Evolutionary conservation across 345 rosid genomes (phyloP), one percentile per base, ranked within the genome.

Genomic region (Turnera subulata): DNA sequence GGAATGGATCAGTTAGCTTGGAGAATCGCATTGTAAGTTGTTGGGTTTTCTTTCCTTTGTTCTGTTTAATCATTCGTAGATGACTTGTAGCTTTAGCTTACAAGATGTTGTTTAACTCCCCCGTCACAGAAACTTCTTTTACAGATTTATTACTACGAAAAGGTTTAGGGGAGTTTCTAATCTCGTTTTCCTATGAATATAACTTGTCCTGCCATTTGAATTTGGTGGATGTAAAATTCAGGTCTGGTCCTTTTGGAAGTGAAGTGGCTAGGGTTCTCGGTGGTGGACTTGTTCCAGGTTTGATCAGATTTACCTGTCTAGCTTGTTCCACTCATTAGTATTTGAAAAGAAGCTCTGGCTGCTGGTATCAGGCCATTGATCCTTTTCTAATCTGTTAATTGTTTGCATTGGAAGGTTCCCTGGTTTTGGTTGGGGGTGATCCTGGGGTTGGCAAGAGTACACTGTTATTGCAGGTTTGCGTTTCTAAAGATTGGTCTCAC

Each of bases 361-460:
- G 20, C 20, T 19, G 10, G 21, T 46, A 11, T 16, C 17, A 21
- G 24, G 49, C 19, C 49, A 46, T 18, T 19, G 21, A 21, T n/a
- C n/a, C 49, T 45, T 45, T 3, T 29, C 8, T 29, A 29, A 29
- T 29, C 8, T 29, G 5, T 8, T 29, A 8, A 4, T 29, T 25
- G 40, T 40, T 40, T 50, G 42, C 7, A 24, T 63, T 68, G 73
- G 45, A 62, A 88, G 98, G 96, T 59, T 92, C 97, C 38, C 54
- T 92, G 76, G 78, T 92, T 71, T 76, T 92, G 79, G 65, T 92
- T 61, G 91, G 97, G 61, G 97, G 98, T 59, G 95, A 92, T 67
- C 98, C 97, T 50, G 97, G 98, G 61, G 85, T 92, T 67, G 98
- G 98, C 70, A 92, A 92, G 80, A 92, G 98, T 61, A 92, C 98